Percentiles rank a stretch among this genome's conserved stretches.
These are phyloP conservation scores for Pichia sp. DNA, from an alignment of 1,139 yeast genomes.

Conservation along the genomic window DNA sequence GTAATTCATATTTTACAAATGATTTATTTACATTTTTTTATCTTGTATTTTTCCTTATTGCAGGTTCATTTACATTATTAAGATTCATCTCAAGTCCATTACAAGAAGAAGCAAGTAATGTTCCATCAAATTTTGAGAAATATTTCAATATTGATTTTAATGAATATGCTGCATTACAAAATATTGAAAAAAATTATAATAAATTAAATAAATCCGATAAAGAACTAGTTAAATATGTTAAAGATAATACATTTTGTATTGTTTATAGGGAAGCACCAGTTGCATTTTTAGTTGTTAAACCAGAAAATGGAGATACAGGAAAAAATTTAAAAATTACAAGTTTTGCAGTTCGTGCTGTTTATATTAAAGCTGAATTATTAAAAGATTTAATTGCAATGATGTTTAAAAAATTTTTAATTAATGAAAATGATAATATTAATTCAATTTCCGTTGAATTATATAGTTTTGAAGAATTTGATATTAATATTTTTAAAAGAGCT, in stretches of 20 bases:
- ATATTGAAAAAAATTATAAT: constrained; percentile 17
- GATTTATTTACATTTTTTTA: constrained; percentile 32
- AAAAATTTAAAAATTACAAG: constrained; percentile 46
- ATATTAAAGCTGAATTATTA: constrained; percentile 54
- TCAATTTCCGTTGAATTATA: constrained; percentile 42
- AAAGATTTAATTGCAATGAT: constrained; percentile 41
- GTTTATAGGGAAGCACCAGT: constrained; percentile 63
- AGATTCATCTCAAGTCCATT: constrained; percentile 34
- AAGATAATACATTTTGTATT: constrained; percentile 48
- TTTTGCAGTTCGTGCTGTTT: constrained; percentile 60
- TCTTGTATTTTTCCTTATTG: constrained; percentile 22
- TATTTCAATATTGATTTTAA: constrained; percentile 52
- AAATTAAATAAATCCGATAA: constrained; percentile 27
- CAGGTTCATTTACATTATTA: constrained; percentile 27
- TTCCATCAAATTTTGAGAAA: constrained; percentile 39
- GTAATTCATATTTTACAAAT: constrained; percentile 31
- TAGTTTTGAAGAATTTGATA: constrained; percentile 43
- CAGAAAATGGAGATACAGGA: constrained; percentile 25
- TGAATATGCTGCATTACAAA: constrained; percentile 35
- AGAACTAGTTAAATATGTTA: constrained; percentile 31
- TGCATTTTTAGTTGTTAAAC: constrained; percentile 46
- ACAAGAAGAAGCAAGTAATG: constrained; percentile 42
- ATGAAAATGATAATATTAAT: constrained; percentile 15
- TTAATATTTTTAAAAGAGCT: constrained; percentile 31
- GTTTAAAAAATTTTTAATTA: constrained; percentile 11